A percentile compares a stretch with the other conserved stretches of the same genome.
These are phyloP conservation scores for Ophiostoma sp. DNA, from an alignment of 2,329 filamentous ascomycete genomes.

Conservation along the genomic window DNA sequence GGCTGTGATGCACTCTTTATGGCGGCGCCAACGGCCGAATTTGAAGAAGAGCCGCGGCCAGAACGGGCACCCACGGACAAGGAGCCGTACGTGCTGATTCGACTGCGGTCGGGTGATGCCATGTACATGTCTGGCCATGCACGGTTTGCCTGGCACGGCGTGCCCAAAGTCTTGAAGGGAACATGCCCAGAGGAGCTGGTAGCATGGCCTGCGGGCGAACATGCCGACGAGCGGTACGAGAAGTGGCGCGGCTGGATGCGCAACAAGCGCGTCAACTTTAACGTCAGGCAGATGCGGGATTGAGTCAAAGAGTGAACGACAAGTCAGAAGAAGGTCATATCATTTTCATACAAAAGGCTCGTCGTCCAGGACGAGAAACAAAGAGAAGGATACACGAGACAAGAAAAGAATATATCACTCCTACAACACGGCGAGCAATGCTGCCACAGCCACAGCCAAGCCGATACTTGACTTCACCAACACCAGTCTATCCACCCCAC, in stretches of 20 bases:
- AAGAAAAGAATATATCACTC: not conserved
- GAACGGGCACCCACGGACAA: not conserved
- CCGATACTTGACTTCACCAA: not conserved
- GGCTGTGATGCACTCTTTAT: slow-evolving; percentile 91
- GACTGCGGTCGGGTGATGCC: slow-evolving; percentile 80
- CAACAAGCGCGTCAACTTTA: slow-evolving; percentile 85
- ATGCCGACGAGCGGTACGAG: slow-evolving; percentile 53
- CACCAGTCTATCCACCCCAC: not conserved
- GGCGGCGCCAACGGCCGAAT: slow-evolving; percentile 59
- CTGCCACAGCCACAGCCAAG: not conserved
- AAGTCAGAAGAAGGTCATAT: not conserved
- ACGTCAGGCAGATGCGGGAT: slow-evolving; percentile 83
- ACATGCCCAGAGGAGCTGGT: slow-evolving; percentile 76
- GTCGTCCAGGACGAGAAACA: not conserved
- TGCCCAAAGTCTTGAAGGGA: slow-evolving; percentile 77
- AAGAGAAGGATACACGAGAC: not conserved
- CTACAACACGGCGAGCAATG: not conserved
- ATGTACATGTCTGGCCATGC: slow-evolving; percentile 84
- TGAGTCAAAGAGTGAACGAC: slow-evolving; percentile 30
- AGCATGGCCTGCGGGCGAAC: slow-evolving; percentile 65
- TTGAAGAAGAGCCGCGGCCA: slow-evolving; percentile 20
- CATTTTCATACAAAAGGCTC: not conserved
- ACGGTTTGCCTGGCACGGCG: slow-evolving; percentile 91
- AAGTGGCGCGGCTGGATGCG: slow-evolving; percentile 86
- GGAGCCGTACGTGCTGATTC: slow-evolving; percentile 59